Percentiles rank a stretch among this genome's conserved stretches.
These are phyloP conservation scores for Arthrobotrys megalospora DNA, from an alignment of 2,329 filamentous ascomycete species.

Conservation along the genomic window DNA sequence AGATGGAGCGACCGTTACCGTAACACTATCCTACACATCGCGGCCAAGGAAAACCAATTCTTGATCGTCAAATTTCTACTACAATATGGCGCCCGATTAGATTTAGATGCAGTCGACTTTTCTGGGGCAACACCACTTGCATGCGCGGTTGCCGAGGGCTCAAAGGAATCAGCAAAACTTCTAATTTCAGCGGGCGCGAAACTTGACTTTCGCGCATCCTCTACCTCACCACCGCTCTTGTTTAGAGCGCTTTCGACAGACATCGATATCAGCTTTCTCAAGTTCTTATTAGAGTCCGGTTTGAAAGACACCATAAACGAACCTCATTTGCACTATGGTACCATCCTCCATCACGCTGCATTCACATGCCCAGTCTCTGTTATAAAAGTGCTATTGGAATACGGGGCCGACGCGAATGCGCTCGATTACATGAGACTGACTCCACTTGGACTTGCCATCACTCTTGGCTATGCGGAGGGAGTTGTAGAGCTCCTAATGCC, in stretches of 20 bases:
- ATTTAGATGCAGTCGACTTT: conserved; percentile 1
- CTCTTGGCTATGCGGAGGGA: background rate
- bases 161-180: background rate
- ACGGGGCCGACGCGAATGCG: conserved; percentile 3
- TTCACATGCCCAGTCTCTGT: background rate
- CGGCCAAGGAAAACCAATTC: background rate
- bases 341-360: conserved; percentile 1
- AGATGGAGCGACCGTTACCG: background rate
- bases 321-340: background rate
- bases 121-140: background rate
- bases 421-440: conserved; percentile 3
- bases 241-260: background rate
- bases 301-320: conserved; percentile 1
- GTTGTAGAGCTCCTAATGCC: background rate
- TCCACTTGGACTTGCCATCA: background rate
- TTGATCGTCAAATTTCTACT: conserved; percentile 4
- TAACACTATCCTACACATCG: background rate
- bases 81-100: background rate
- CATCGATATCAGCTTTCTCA: background rate
- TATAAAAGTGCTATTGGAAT: background rate
- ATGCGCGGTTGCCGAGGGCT: background rate
- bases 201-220: background rate
- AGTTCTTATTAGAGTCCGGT: background rate
- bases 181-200: background rate
- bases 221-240: background rate